Conservation (phyloP, 179 eudicot species). For the Beta macrorhiza region DNA sequence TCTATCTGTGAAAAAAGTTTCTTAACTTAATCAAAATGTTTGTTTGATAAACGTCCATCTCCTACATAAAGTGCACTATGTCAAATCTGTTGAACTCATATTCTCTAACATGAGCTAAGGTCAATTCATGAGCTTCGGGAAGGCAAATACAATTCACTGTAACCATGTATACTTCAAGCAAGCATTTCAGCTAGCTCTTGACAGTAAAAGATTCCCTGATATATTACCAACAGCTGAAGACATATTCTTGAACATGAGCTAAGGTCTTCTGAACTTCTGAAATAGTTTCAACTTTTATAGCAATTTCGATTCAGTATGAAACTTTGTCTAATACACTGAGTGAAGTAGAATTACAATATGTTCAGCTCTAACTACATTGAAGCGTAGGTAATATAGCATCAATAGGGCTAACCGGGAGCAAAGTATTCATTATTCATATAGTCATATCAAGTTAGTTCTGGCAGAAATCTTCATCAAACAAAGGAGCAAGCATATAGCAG, state of each 20-base stretch:
- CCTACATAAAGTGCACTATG: background rate
- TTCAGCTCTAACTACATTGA: background rate
- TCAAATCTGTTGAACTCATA: background rate
- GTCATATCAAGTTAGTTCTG: background rate
- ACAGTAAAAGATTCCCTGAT: background rate
- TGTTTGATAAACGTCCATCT: background rate
- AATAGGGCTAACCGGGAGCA: background rate
- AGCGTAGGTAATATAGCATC: background rate
- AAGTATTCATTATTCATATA: background rate
- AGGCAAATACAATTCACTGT: background rate
- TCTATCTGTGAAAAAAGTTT: background rate
- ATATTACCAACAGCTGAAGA: background rate
- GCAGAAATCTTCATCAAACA: conserved; percentile 3
- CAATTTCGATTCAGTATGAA: background rate
- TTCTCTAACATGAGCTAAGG: background rate
- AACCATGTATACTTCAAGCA: background rate
- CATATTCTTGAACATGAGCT: background rate
- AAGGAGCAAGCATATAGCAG: background rate
- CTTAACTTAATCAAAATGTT: background rate
- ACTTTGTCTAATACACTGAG: background rate
- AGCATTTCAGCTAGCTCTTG: background rate
- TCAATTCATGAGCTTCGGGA: background rate
- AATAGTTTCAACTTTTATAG: background rate
- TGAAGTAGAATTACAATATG: background rate
- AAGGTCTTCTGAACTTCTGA: background rate